Evolutionary conservation across 2,329 filamentous ascomycete genomes (phyloP), one percentile per base, ranked within the genome.

Genomic region (Paraphoma sp.): DNA sequence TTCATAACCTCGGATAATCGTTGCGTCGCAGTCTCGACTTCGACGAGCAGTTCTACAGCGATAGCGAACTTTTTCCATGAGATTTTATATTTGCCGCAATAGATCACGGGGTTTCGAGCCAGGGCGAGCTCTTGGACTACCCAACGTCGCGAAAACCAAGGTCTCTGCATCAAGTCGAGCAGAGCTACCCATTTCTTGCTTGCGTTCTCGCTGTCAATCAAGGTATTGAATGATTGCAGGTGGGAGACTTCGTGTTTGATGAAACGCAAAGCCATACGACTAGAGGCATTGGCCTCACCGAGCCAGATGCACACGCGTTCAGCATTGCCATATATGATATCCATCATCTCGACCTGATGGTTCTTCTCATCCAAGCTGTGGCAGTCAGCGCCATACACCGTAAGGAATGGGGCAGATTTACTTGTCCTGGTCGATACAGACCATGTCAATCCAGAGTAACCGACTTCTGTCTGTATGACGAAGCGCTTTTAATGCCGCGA

Each of bases 61-160:
- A 73, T 69, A 1, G 76, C 73, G 23, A 82, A 74, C 1, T 76
- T 64, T 5, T 62, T 53, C 78, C 79, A 81, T 1, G 62, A 45
- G 5, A 80, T 73, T 1, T 49, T 49, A 4, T 78, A 67, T 1
- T n/a, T 29, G 1, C 79, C 79, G 57, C 79, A 80, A 45, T 76
- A 73, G 0, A 82, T 64, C 4, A 57, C 66, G 5, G 74, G 75
- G 3, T 61, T 57, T 29, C 57, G 59, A 0, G 78, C 77, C 28
- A 78, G 65, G 0, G 74, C 72, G 12, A 81, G 73, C 58, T 81
- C 79, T 58, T 81, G 79, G 0, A 81, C 72, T 1, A 81, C 76
- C 79, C 79, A 81, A 0, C 78, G 72, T 4, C 78, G 65, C 43
- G 70, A 75, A 55, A 79, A 69, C 72, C 79, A 81, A 2, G 66